Evolutionary conservation across 768 basidiomycete genomes (phyloP).

Genomic region (Kwoniella europaea): DNA sequence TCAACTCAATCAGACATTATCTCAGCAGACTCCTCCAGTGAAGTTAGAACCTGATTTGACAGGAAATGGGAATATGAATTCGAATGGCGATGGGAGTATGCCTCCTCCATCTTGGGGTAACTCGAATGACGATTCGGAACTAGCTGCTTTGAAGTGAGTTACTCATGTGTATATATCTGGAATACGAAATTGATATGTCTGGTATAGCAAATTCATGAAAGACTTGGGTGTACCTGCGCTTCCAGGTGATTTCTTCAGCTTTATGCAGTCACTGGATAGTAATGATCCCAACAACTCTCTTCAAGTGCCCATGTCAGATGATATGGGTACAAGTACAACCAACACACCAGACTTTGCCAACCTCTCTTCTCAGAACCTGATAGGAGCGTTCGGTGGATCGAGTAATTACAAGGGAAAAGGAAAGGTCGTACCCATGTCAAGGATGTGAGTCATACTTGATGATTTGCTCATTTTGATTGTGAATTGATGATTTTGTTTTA

Average conservation of each 20-base stretch:
- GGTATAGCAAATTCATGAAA: slow-evolving; percentile 44
- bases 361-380: neutral
- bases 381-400: neutral
- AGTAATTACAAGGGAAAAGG: slow-evolving; percentile 37
- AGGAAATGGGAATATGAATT: slow-evolving; percentile 7
- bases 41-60: slow-evolving; percentile 14
- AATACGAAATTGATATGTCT: neutral
- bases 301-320: slow-evolving; percentile 2
- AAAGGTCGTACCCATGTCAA: slow-evolving; percentile 31
- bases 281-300: slow-evolving; percentile 8
- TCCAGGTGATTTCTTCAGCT: slow-evolving; percentile 46
- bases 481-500: slow-evolving; percentile 56
- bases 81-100: slow-evolving; percentile 13
- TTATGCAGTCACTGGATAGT: slow-evolving; percentile 23
- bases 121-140: slow-evolving; percentile 38
- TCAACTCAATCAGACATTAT: slow-evolving; percentile 15
- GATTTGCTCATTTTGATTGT: too few relatives aligned
- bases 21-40: neutral
- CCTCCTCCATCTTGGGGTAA: slow-evolving; percentile 26
- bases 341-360: neutral
- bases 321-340: neutral
- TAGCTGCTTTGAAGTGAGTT: slow-evolving; percentile 48
- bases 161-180: neutral
- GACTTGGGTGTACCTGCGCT: slow-evolving; percentile 45
- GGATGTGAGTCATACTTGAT: slow-evolving; percentile 45